Base-by-base conservation (phyloP, 441 rosid species). In the Syzygium malaccense region DNA sequence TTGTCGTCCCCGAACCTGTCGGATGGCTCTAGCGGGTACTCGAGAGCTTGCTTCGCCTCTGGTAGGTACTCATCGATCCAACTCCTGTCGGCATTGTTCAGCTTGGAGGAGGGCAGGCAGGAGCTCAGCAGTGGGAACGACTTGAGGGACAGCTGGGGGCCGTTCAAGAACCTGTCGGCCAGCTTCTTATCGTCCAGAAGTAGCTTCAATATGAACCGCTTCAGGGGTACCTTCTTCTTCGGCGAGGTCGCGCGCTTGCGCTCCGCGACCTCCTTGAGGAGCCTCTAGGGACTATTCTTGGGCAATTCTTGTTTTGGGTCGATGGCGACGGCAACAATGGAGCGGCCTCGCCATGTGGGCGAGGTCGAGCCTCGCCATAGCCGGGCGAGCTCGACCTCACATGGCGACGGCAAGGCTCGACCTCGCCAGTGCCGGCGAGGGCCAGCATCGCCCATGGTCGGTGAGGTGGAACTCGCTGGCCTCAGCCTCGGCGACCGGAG, bases 21-120 rank as follows among this genome's bases (percentile, higher is more conserved):
- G 0, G 96, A 95, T 15, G 95, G 95, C 79, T 96, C 98, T 5
- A 98, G 87, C 41, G 98, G 94, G 86, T 98, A 98, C 13, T 98
- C 99, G 26, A 98, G 89, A 11, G 99, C 99, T 86, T 96, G 99
- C 91, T 98, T 98, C 10, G 97, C 99, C 88, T 98, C 98, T 6
- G 96, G 94, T 85, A 96, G 90, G 92, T 94, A 96, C 94, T 98
- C 98, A 45, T 95, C 98, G 37, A 98, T 96, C 99, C 99, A 98
- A 6, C 96, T 95, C 57, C 91, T 91, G 88, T 98, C 99, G 3
- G 98, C 96, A 93, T 91, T 95, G 94, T 98, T 98, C n/a, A 96
- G 94, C 88, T 93, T 94, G 30, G 98, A 92, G 6, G 97, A 94
- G n/a, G 99, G 98, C 86, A 96, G 91, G 87, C 98, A 98, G 56